phyloP scores from a whole-genome alignment of 345 rosid species.

The Hirschfeldia incana region DNA sequence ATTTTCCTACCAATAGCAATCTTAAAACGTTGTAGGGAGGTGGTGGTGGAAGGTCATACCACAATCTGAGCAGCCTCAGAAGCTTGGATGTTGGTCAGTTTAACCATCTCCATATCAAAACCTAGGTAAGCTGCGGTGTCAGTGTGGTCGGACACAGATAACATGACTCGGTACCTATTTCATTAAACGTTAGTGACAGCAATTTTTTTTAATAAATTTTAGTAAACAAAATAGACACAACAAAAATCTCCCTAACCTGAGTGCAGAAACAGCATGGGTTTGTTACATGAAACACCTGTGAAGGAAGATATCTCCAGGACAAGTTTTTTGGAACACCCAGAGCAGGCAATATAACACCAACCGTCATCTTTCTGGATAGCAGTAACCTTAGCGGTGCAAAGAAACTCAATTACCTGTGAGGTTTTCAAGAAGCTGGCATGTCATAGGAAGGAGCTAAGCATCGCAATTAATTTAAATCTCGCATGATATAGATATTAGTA shows the following conservation, averaged over 20 bases:
- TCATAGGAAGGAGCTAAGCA: too few relatives aligned
- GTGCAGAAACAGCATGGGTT: not conserved
- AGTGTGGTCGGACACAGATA: not conserved
- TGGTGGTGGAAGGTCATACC: not conserved
- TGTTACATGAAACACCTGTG: not conserved
- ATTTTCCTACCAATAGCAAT: too few relatives aligned
- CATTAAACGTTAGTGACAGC: not conserved
- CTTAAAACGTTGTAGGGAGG: too few relatives aligned
- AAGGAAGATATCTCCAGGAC: not conserved
- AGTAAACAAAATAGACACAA: too few relatives aligned
- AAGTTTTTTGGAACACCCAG: not conserved
- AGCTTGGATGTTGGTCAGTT: not conserved
- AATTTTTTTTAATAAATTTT: too few relatives aligned
- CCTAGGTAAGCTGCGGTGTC: not conserved
- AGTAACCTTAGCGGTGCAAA: too few relatives aligned
- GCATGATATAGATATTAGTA: too few relatives aligned
- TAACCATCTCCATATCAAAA: not conserved
- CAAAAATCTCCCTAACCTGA: not conserved
- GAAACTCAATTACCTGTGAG: too few relatives aligned
- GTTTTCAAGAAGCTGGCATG: too few relatives aligned
- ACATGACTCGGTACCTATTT: not conserved
- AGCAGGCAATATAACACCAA: not conserved
- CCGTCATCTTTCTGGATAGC: too few relatives aligned
- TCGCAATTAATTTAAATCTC: too few relatives aligned
- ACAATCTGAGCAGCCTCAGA: not conserved